These are phyloP conservation scores for Boletus pseudopeckii DNA, from an alignment of 768 basidiomycete genomes.

Conservation along the genomic window DNA sequence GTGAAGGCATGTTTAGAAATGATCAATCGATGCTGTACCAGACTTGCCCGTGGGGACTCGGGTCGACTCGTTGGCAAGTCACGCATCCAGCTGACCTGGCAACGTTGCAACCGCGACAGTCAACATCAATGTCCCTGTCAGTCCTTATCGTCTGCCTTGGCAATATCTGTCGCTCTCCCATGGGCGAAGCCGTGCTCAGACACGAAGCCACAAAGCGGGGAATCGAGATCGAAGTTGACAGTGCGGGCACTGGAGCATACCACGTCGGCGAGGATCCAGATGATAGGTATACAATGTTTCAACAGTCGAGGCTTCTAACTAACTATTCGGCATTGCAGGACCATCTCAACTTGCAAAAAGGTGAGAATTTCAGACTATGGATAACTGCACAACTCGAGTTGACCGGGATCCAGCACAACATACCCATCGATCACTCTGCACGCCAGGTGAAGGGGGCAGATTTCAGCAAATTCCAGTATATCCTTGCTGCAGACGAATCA, in stretches of 20 bases:
- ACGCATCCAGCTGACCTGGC: not conserved
- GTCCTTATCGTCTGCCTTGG: conserved; percentile 79
- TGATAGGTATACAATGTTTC: conserved; percentile 48
- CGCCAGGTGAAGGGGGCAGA: conserved; percentile 65
- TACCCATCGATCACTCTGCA: conserved; percentile 68
- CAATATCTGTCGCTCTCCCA: conserved; percentile 87
- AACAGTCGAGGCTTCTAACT: not conserved
- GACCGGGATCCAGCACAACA: conserved; percentile 49
- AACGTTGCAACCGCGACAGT: not conserved
- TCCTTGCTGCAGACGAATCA: conserved; percentile 78
- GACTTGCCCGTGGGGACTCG: not conserved
- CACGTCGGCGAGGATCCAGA: conserved; percentile 85
- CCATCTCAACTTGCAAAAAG: conserved; percentile 67
- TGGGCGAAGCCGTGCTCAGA: conserved; percentile 85
- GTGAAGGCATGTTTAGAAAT: conserved; percentile 61
- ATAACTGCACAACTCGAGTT: not conserved
- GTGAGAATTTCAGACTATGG: conserved; percentile 32
- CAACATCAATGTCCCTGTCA: conserved; percentile 36
- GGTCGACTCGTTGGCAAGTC: too few relatives aligned
- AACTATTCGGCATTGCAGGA: conserved; percentile 39
- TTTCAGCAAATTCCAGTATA: conserved; percentile 75
- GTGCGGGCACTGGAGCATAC: conserved; percentile 82
- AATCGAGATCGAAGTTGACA: conserved; percentile 69
- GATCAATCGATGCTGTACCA: conserved; percentile 4
- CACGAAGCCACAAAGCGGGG: conserved; percentile 65